Percentiles rank a stretch among this genome's conserved stretches.
phyloP scores from a whole-genome alignment of 2,329 filamentous ascomycete genomes.

The Hirsutella rhossiliensis region DNA sequence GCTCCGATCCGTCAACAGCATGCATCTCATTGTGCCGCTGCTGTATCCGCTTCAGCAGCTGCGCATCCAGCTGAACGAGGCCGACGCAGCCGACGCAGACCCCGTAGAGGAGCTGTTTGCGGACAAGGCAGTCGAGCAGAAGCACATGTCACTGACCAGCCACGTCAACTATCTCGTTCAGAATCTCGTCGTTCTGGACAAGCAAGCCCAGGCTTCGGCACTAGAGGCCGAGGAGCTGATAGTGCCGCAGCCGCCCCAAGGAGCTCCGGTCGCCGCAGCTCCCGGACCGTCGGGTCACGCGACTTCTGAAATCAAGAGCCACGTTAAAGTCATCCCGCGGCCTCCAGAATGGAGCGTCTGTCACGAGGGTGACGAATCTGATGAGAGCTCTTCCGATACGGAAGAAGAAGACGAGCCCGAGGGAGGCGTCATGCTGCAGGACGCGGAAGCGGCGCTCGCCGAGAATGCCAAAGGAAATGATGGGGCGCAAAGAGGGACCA shows the following conservation, averaged over 20 bases:
- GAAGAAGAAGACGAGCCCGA: conserved; percentile 24
- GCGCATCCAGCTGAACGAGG: conserved; percentile 52
- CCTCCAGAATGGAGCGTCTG: conserved; percentile 62
- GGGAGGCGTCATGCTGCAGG: conserved; percentile 25
- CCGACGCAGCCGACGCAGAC: conserved; percentile 46
- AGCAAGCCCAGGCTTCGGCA: conserved; percentile 27
- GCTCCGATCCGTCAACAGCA: conserved; percentile 48
- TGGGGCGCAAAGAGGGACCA: conserved; percentile 54
- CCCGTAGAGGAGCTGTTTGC: conserved; percentile 54
- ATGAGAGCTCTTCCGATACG: conserved; percentile 33
- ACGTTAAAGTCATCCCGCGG: conserved; percentile 60
- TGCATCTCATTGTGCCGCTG: conserved; percentile 57
- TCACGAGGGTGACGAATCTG: conserved; percentile 32
- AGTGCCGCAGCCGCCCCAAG: background rate
- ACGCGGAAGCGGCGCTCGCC: conserved; percentile 11
- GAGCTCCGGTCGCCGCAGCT: too few relatives aligned
- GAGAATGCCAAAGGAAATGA: conserved; percentile 10
- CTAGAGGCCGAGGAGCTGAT: conserved; percentile 5
- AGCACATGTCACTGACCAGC: conserved; percentile 53
- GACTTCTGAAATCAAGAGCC: conserved; percentile 37
- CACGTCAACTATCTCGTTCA: conserved; percentile 65
- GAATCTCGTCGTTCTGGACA: conserved; percentile 57
- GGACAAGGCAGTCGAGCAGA: conserved; percentile 41
- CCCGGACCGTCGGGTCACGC: background rate
- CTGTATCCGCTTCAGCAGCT: conserved; percentile 62